Conservation (phyloP, 23 red algal genomes). For the Rhodosorus marinus region DNA sequence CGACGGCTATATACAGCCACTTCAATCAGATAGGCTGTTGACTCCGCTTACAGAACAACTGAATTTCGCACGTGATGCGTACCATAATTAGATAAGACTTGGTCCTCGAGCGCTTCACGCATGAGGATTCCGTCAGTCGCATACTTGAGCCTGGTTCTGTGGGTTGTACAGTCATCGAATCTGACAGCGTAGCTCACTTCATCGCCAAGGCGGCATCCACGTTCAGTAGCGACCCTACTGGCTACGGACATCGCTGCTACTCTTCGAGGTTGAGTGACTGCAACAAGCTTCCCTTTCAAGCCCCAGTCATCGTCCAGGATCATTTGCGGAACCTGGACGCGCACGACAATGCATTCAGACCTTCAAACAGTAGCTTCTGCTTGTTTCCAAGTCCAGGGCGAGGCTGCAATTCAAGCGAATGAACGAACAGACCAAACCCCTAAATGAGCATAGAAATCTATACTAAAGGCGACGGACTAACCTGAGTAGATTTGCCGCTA, state of each 20-base stretch:
- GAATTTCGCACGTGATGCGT: no score
- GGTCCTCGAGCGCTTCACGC: constrained; percentile 41
- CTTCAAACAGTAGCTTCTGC: no score
- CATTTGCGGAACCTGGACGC: constrained; percentile 62
- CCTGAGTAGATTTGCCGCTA: constrained; percentile 80
- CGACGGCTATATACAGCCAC: no score
- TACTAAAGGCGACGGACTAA: no score
- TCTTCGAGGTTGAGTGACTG: constrained; percentile 70
- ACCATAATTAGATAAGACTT: constrained; percentile 12
- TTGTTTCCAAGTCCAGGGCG: no score
- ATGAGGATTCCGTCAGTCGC: constrained; percentile 80
- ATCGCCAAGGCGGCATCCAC: constrained; percentile 17
- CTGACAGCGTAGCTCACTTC: constrained; percentile 80
- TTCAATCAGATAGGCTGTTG: no score
- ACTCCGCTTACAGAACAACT: no score
- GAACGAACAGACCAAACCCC: no score
- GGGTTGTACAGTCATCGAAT: constrained; percentile 43
- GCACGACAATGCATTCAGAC: no score
- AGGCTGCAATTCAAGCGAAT: no score
- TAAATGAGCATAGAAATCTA: no score
- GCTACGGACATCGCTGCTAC: constrained; percentile 72
- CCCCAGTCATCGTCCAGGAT: constrained; percentile 16
- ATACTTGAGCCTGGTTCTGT: constrained; percentile 52
- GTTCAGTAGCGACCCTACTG: constrained; percentile 60
- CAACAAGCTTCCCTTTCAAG: constrained; percentile 9